Evolutionary conservation across 352 stramenopile genomes (phyloP).

Genomic region (Phytophthora crassamura): DNA sequence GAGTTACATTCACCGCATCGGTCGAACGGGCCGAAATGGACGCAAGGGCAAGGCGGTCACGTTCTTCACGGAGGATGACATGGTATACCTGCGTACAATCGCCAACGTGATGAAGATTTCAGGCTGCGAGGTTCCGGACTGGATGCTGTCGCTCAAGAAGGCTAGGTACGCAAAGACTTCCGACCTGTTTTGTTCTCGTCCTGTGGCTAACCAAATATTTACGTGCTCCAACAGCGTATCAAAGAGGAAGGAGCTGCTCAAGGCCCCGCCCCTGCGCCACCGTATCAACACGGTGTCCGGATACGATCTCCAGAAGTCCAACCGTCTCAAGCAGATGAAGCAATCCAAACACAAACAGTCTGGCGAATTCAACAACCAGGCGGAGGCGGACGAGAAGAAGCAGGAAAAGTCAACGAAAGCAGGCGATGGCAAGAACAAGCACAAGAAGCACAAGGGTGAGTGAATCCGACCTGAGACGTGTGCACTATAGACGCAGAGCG

Average conservation of each 20-base stretch:
- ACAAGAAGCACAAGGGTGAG: conserved; percentile 38
- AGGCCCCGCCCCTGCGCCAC: conserved; percentile 71
- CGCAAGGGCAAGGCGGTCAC: conserved; percentile 95
- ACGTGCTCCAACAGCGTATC: conserved; percentile 44
- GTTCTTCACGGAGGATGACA: conserved; percentile 97
- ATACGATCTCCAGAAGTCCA: conserved; percentile 87
- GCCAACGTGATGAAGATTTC: conserved; percentile 99
- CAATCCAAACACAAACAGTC: conserved; percentile 32
- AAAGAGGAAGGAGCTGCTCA: conserved; percentile 84
- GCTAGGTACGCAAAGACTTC: conserved; percentile 55
- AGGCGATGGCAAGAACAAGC: conserved; percentile 20
- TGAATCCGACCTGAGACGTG: conserved; percentile 5
- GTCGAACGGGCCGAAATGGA: conserved; percentile 94
- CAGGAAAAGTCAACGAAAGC: conserved; percentile 12
- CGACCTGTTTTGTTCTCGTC: conserved; percentile 7
- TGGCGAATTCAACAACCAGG: conserved; percentile 10
- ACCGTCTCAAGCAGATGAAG: conserved; percentile 71
- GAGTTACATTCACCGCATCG: conserved; percentile 98
- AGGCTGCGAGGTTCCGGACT: conserved; percentile 97
- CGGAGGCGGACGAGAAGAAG: conserved; percentile 18
- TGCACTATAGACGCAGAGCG: not conserved
- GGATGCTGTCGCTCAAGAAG: conserved; percentile 98
- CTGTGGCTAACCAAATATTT: conserved; percentile 10
- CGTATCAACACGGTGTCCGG: conserved; percentile 89
- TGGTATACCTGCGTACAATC: conserved; percentile 95